Evolutionary conservation across 2,329 filamentous ascomycete genomes (phyloP), one percentile per base, ranked within the genome.

Genomic region (Emydomyces testavorans): DNA sequence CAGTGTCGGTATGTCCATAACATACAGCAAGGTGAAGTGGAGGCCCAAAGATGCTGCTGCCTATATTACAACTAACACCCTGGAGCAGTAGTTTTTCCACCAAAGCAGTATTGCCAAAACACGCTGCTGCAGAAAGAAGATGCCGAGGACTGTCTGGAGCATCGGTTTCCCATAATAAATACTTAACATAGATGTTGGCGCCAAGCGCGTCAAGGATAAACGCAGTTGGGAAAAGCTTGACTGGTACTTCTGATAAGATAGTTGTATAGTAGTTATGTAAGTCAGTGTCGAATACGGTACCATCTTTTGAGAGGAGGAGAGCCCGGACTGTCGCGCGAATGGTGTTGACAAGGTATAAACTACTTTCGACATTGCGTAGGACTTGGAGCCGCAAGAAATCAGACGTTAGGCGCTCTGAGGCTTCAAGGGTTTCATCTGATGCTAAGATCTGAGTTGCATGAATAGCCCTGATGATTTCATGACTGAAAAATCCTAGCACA

Each of bases 1-100:
- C 38, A 18, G 28, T 43, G 26, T 26, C 29, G 15, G 16, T 21
- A 39, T 45, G 23, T 2, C 48, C 35, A 23, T 20, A 31, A n/a
- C n/a, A 23, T 6, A 41, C 48, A 3, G 48, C 48, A 23, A 37
- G 41, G 15, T 34, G 39, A 18, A 50, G 40, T 8, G 48, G 48
- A 32, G 24, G 20, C 6, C 37, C 35, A 48, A 48, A 46, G 20
- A 46, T 24, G 24, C 24, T 26, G 43, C 31, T 46, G 18, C 43
- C 16, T 16, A 8, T 16, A 18, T 36, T 36, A 18, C 43, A 36
- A 18, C 10, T 11, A 36, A 46, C 29, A 13, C 43, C 43, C 15
- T 46, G 43, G 31, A 24, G 20, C 21, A 46, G 29, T 18, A 46
- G 34, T 13, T 26, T 16, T 16, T 36, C 8, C 24, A 36, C 34